phyloP scores from a whole-genome alignment of 192 early-diverging fungal species.

The Mortierella alpina region DNA sequence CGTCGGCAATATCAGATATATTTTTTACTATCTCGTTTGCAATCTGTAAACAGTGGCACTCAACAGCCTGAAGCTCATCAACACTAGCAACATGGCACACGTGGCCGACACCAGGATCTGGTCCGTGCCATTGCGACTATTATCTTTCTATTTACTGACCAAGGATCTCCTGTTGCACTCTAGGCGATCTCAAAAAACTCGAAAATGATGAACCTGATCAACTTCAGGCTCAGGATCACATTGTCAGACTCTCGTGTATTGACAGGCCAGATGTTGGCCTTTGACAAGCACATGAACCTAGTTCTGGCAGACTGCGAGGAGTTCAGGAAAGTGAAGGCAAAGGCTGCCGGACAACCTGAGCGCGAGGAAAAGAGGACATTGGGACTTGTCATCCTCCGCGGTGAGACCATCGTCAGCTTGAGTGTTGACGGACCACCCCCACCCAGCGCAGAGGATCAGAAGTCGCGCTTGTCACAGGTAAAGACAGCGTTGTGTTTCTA shows the following conservation, averaged over 20 bases:
- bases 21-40: no score
- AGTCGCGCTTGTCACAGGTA: conserved; percentile 60
- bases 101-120: no score
- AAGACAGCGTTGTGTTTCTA: not conserved
- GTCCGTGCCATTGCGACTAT: no score
- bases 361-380: conserved; percentile 93
- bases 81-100: no score
- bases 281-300: conserved; percentile 99
- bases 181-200: conserved; percentile 79
- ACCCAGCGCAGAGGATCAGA: conserved; percentile 63
- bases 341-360: conserved; percentile 56
- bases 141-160: no score
- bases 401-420: conserved; percentile 92
- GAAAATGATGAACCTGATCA: conserved; percentile 94
- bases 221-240: conserved; percentile 94
- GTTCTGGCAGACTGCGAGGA: conserved; percentile 98
- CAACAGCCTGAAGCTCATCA: no score
- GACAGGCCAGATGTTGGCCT: conserved; percentile 98
- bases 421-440: conserved; percentile 94
- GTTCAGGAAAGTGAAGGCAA: conserved; percentile 89
- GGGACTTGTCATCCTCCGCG: conserved; percentile 94
- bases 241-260: conserved; percentile 91
- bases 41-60: no score
- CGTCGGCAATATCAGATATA: no score
- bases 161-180: conserved; percentile 70